Evolutionary conservation across 768 basidiomycete genomes (phyloP).

Genomic region (Boletus tomentosulus): DNA sequence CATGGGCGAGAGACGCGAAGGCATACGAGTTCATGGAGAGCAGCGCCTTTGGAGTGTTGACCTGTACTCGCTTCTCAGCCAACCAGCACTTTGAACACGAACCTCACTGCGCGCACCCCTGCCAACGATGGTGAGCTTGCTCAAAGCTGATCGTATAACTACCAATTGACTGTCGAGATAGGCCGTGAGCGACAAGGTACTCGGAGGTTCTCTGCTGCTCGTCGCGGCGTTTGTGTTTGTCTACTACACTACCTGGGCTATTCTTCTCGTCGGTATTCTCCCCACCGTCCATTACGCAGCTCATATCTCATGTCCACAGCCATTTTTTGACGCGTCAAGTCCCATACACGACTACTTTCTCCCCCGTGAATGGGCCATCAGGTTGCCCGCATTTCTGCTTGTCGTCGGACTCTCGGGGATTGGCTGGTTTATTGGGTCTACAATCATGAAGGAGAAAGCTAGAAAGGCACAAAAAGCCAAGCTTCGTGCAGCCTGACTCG

Average conservation of each 20-base stretch:
- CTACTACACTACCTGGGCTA: constrained; percentile 92
- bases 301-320: constrained; percentile 39
- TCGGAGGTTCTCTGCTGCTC: constrained; percentile 79
- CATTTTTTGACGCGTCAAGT: constrained; percentile 76
- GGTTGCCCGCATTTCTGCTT: constrained; percentile 79
- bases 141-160: neutral
- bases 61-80: neutral
- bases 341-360: constrained; percentile 80
- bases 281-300: neutral
- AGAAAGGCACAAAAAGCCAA: constrained; percentile 64
- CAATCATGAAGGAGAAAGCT: constrained; percentile 69
- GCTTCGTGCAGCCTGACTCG: constrained; percentile 51
- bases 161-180: constrained; percentile 28
- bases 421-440: constrained; percentile 73
- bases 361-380: constrained; percentile 87
- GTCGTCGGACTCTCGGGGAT: constrained; percentile 78
- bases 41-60: neutral
- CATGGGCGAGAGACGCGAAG: constrained; percentile 81
- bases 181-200: constrained; percentile 75
- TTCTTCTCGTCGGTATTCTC: constrained; percentile 63
- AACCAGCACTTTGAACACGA: constrained; percentile 14
- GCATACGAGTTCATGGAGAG: constrained; percentile 60
- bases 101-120: constrained; percentile 5
- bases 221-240: constrained; percentile 71
- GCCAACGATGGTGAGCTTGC: constrained; percentile 24